Evolutionary conservation across 78 protist species (phyloP).

Genomic region (Guillardia theta): DNA sequence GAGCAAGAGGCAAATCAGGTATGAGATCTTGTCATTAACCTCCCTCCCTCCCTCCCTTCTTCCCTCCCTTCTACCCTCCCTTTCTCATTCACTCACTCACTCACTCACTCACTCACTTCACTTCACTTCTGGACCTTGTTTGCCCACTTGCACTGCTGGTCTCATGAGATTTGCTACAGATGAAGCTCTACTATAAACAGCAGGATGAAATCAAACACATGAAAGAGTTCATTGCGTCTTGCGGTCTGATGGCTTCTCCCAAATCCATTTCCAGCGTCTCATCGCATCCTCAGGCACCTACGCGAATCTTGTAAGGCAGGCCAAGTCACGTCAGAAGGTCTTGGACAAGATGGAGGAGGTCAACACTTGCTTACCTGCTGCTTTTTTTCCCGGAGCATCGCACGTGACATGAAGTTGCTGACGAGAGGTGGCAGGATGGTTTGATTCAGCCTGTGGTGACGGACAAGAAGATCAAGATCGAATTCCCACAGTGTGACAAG

Average conservation of each 20-base stretch:
- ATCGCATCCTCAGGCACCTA: background rate
- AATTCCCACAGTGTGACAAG: slow-evolving; percentile 75
- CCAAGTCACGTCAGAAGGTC: slow-evolving; percentile 72
- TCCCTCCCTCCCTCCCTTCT: too few relatives aligned
- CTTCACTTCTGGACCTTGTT: too few relatives aligned
- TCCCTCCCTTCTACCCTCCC: too few relatives aligned
- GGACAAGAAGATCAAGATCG: slow-evolving; percentile 63
- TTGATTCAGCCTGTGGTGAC: background rate
- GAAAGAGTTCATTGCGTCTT: slow-evolving; percentile 75
- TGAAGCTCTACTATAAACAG: slow-evolving; percentile 78
- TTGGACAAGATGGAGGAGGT: slow-evolving; percentile 86
- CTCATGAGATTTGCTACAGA: slow-evolving; percentile 72
- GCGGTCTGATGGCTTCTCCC: too few relatives aligned
- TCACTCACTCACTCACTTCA: too few relatives aligned
- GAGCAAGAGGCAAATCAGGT: background rate
- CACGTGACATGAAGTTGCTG: too few relatives aligned
- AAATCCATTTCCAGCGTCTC: too few relatives aligned
- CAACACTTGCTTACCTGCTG: too few relatives aligned
- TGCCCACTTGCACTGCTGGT: too few relatives aligned
- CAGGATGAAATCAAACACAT: slow-evolving; percentile 89
- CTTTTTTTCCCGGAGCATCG: slow-evolving; percentile 60
- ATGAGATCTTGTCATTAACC: too few relatives aligned
- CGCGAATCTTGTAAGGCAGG: slow-evolving; percentile 31
- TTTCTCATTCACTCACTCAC: too few relatives aligned
- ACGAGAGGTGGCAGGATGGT: too few relatives aligned